A percentile compares a stretch with the other conserved stretches of the same genome.
These are phyloP conservation scores for Heracleum sosnowskyi DNA, from an alignment of 129 eudicot genomes.

Conservation along the genomic window DNA sequence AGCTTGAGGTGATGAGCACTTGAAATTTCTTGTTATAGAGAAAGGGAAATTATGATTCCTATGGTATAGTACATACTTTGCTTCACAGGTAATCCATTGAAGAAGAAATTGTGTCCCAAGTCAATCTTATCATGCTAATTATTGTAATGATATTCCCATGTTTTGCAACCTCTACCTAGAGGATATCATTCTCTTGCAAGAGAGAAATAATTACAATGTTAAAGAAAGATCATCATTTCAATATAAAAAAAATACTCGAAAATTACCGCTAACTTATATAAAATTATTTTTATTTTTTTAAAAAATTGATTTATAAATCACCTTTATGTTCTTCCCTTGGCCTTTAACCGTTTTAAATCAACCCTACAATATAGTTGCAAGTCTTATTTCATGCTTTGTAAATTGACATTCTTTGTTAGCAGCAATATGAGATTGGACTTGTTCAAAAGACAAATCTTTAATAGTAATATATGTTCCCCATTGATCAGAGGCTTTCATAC, in stretches of 20 bases:
- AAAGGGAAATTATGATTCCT: background rate
- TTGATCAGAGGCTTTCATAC: background rate
- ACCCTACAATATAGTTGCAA: background rate
- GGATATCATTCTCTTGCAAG: background rate
- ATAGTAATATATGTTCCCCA: slow-evolving; percentile 12
- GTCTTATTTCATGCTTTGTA: background rate
- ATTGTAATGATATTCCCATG: background rate
- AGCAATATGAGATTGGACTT: slow-evolving; percentile 1
- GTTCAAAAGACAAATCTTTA: background rate
- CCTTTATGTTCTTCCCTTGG: no score
- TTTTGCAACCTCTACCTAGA: background rate
- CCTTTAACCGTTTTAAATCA: background rate
- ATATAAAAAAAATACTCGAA: background rate
- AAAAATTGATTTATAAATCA: no score
- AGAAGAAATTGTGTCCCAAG: background rate
- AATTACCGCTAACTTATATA: background rate
- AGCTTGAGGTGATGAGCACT: background rate
- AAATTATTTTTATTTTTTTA: no score
- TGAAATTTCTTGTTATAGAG: slow-evolving; percentile 2
- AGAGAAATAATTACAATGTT: background rate
- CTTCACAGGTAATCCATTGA: background rate
- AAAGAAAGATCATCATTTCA: background rate
- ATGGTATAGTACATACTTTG: background rate
- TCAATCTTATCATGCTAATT: slow-evolving; percentile 2
- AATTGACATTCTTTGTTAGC: background rate